Evolutionary conservation across 140 eudicot species (phyloP).

Genomic region (Ambrosia hybrid): DNA sequence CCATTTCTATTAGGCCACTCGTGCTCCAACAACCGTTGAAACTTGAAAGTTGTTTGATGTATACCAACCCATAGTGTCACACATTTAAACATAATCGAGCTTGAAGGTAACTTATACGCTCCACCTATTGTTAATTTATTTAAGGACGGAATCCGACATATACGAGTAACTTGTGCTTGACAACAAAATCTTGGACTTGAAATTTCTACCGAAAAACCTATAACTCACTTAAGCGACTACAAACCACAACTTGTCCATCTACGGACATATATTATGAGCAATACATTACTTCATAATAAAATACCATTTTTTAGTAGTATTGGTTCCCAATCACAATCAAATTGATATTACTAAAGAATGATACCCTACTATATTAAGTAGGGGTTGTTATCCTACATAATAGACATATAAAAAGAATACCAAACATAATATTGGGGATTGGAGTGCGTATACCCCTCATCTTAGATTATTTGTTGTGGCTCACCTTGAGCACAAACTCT

Average conservation of each 20-base stretch:
- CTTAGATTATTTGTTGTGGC: not conserved
- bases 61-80: not conserved
- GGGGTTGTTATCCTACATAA: conserved; percentile 22
- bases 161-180: not conserved
- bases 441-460: conserved; percentile 18
- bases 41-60: not conserved
- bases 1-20: not conserved
- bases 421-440: conserved; percentile 8
- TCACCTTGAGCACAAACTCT: no score
- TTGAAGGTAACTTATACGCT: not conserved
- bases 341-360: conserved; percentile 20
- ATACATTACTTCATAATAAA: conserved; percentile 3
- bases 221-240: not conserved
- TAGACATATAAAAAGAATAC: conserved; percentile 14
- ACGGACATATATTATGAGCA: conserved; percentile 6
- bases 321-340: conserved; percentile 23
- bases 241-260: conserved; percentile 4
- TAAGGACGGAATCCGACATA: not conserved
- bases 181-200: not conserved
- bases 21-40: not conserved
- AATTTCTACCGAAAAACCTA: not conserved
- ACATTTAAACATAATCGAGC: not conserved
- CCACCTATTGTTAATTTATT: not conserved
- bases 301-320: conserved; percentile 11
- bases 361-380: conserved; percentile 23